Conservation (phyloP, 139 green algal genomes). For the Auxenochlorella pyrenoidosa region DNA sequence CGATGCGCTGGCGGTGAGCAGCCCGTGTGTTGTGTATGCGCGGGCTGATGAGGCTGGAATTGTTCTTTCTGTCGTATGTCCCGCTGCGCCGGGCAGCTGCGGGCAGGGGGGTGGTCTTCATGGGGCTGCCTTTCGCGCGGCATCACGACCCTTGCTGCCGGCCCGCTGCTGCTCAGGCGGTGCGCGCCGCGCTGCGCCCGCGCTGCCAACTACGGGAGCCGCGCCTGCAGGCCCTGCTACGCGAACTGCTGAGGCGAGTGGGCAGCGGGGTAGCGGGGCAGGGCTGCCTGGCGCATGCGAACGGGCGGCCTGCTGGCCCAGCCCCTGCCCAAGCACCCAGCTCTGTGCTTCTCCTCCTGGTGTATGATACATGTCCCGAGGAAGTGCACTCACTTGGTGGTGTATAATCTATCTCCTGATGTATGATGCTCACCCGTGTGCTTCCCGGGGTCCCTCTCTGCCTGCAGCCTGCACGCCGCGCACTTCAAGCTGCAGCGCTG, state of each 20-base stretch:
- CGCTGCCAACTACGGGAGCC: constrained; percentile 19
- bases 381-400: too few species aligned
- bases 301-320: too few species aligned
- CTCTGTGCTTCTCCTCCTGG: too few species aligned
- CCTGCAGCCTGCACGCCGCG: constrained; percentile 17
- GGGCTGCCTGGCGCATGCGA: too few species aligned
- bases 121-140: too few species aligned
- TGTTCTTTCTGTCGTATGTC: not conserved
- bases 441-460: not conserved
- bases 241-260: constrained; percentile 21
- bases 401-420: too few species aligned
- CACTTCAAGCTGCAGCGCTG: constrained; percentile 41
- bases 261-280: too few species aligned
- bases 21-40: not conserved
- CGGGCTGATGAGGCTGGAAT: not conserved
- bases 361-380: too few species aligned
- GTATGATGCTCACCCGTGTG: too few species aligned
- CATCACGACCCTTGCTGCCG: not conserved
- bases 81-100: not conserved
- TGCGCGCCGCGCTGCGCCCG: constrained; percentile 7
- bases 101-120: too few species aligned
- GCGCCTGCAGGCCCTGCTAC: constrained; percentile 7
- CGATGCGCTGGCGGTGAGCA: not conserved
- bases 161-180: not conserved
- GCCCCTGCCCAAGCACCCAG: too few species aligned